phyloP scores from a whole-genome alignment of 1,139 yeast species.

The Suhomyces guaymorum region DNA sequence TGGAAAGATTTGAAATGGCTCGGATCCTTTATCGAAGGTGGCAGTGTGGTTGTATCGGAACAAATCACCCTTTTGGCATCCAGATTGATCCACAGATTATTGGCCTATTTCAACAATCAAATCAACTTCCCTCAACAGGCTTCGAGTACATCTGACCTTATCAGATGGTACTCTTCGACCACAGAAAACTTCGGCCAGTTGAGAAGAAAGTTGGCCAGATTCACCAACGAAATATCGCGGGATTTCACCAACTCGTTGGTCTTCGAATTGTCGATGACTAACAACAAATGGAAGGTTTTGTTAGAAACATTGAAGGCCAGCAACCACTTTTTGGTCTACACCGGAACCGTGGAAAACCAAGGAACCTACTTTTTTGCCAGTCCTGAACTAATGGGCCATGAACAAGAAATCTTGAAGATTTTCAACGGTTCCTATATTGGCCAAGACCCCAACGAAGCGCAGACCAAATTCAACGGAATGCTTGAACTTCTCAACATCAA shows the following conservation, averaged over 20 bases:
- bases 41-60: slow-evolving; percentile 79
- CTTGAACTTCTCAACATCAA: slow-evolving; percentile 21
- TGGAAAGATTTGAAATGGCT: slow-evolving; percentile 76
- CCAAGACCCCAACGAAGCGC: slow-evolving; percentile 32
- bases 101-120: slow-evolving; percentile 72
- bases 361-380: slow-evolving; percentile 78
- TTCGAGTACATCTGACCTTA: slow-evolving; percentile 55
- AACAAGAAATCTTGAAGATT: slow-evolving; percentile 43
- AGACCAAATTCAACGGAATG: slow-evolving; percentile 33
- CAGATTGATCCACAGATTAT: slow-evolving; percentile 66
- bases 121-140: slow-evolving; percentile 61
- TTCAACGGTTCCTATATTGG: slow-evolving; percentile 49
- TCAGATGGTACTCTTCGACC: slow-evolving; percentile 78
- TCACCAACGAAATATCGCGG: slow-evolving; percentile 65
- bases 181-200: slow-evolving; percentile 84
- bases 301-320: slow-evolving; percentile 60
- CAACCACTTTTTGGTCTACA: slow-evolving; percentile 77
- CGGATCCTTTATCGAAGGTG: slow-evolving; percentile 75
- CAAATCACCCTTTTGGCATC: slow-evolving; percentile 68
- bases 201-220: slow-evolving; percentile 81
- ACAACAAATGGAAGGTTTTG: slow-evolving; percentile 53
- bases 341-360: slow-evolving; percentile 69
- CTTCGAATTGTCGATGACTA: slow-evolving; percentile 55
- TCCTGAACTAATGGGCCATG: slow-evolving; percentile 51
- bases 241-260: slow-evolving; percentile 77